Evolutionary conservation across 1,284 basidiomycete genomes (phyloP), one percentile per base, ranked within the genome.

Genomic region (Microbotryum scabiosae): DNA sequence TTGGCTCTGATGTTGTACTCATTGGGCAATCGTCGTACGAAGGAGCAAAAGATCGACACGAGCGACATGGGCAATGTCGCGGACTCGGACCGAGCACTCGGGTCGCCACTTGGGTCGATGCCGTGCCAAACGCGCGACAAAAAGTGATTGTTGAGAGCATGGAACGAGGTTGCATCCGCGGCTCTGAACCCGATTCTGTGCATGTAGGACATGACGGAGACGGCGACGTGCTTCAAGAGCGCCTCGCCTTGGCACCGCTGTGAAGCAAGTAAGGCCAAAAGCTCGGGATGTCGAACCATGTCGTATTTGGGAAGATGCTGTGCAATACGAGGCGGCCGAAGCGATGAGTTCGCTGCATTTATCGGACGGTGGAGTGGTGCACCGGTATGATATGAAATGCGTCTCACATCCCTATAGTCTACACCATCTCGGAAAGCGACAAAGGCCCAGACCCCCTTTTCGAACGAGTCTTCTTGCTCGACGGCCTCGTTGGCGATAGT

Each of bases 51-150:
- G 58, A 67, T 58, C 20, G 55, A 32, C 48, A 67, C 65, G 46
- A 67, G 56, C 10, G 65, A 61, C 62, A 67, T 64, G 4, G 65
- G 65, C 4, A 67, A 55, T 10, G 60, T 60, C 7, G 62, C 64
- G 32, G 25, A 28, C n/a, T 43, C 45, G 2, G 30, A 26, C n/a
- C 23, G 21, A 21, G 32, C 56, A 7, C 52, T 41, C 20, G n/a
- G 5, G 48, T 14, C 48, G 10, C 30, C 56, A 4, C 49, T 28
- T 23, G n/a, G 5, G 48, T 14, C 48, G 5, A 6, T 32, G 2
- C 56, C 54, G 4, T 8, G 12, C 55, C 61, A 65, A 20, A 59
- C 55, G 21, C 55, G 25, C 41, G 57, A 55, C 54, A 63, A 55
- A 49, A 53, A 63, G 54, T 66, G 64, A 23, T 63, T 54, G 20